Evolutionary conservation across 257 asterid genomes (phyloP).

Genomic region (Ophiorrhiza pumila): DNA sequence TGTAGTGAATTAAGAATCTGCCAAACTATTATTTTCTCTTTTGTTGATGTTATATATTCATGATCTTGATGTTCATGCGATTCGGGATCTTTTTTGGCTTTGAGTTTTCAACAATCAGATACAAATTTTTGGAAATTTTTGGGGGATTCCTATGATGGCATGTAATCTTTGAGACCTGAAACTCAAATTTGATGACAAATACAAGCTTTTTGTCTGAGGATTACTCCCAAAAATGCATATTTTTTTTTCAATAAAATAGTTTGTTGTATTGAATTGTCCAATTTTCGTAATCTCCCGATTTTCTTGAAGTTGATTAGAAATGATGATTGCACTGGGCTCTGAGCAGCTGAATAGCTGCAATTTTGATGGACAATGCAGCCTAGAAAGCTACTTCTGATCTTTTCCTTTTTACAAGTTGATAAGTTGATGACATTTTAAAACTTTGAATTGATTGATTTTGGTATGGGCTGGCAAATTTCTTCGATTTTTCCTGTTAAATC

Average conservation of each 20-base stretch:
- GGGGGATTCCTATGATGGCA: conserved; percentile 70
- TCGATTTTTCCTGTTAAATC: no score
- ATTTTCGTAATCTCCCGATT: background rate
- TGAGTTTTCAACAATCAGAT: no score
- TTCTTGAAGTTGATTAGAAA: conserved; percentile 20
- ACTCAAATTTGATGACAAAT: conserved; percentile 69
- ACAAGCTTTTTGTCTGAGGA: conserved; percentile 78
- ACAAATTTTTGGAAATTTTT: no score
- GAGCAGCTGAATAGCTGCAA: conserved; percentile 50
- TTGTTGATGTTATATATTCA: background rate
- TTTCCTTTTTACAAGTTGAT: background rate
- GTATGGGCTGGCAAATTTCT: no score
- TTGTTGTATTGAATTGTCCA: background rate
- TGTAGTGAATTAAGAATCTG: conserved; percentile 50
- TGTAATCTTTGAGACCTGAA: conserved; percentile 98
- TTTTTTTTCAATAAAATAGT: background rate
- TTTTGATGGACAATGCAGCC: conserved; percentile 89
- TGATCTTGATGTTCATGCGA: background rate
- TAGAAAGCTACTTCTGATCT: conserved; percentile 90
- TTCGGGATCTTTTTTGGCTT: no score
- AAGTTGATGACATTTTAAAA: no score
- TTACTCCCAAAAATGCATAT: background rate
- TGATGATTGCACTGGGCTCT: conserved; percentile 99
- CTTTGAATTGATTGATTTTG: no score
- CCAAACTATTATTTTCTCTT: conserved; percentile 19